Evolutionary conservation across 257 asterid species (phyloP), one percentile per base, ranked within the genome.

Genomic region (Datura wrightii): DNA sequence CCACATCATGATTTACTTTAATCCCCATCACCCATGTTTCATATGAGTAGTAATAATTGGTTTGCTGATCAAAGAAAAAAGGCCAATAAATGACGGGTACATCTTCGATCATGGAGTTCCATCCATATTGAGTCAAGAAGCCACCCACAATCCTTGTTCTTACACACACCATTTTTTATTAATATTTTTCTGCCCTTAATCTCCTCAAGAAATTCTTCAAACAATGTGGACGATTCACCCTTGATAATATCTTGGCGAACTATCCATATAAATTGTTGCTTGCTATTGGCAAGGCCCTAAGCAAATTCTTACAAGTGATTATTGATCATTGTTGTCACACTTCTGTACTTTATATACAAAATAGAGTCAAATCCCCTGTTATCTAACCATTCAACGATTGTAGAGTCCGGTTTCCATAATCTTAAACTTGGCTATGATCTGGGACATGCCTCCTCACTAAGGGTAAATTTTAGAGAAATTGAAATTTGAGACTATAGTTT

Each of bases 61-160:
- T 90, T 56, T 89, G 93, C 74, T 92, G 92, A 41, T 92, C 93
- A 0, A 91, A 89, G 6, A 92, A 91, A 65, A 91, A 91, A 0
- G 96, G 96, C 94, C 94, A 90, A 44, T 92, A 86, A 16, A 92
- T 90, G 4, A 91, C 88, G 0, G 93, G 94, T 48, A 91, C 89
- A 0, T 92, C 96, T 0, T 79, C 85, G 1, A 92, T 10, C 96
- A 16, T 87, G 1, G 94, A 92, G 11, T 92, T 92, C 94, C 94
- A 92, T 10, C 96, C 92, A 39, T 91, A 91, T 8, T 91, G 96
- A 3, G 92, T 87, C 83, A 91, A 56, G 39, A 91, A 91, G 0
- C 85, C 91, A 0, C 90, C 94, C 4, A 91, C 86, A 0, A 92
- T 8, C 91, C 95, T 48, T 70, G 60, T n/a, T 90, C 94, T 62